Base-by-base conservation (phyloP, 345 rosid genomes). In the Carallia brachiata region DNA sequence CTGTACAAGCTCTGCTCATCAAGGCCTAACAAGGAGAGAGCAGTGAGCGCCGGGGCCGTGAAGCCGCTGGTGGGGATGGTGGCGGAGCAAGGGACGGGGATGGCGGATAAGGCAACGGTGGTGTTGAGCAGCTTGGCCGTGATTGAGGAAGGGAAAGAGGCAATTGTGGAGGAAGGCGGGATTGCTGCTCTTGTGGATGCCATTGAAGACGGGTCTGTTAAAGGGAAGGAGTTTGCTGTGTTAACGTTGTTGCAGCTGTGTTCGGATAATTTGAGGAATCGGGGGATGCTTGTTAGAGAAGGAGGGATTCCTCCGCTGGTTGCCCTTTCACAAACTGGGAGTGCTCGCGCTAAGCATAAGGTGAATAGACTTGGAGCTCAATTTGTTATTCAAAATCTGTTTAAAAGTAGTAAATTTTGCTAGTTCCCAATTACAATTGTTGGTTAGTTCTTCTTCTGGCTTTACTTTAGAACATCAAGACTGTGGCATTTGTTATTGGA, bases 271-370 rank as follows among this genome's bases (percentile, higher is more conserved):
- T 87, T 89, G 30, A 85, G 86, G 76, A 92, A 89, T 68, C 89
- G 97, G 27, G 91, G 96, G 5, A 76, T 95, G 84, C 92, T 95
- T 62, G 97, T 92, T 8, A 84, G 97, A 63, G 99, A 95, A 90
- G 99, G 99, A 6, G 99, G 94, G 31, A 95, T 96, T 75, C 97
- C 99, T 74, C 99, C 98, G 3, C 97, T 96, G 39, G 99, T 87
- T n/a, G 97, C 94, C 1, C 89, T 92, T 34, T 96, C 98, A 3
- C 99, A 90, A 82, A 88, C 84, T 6, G 92, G 93, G 32, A 83
- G 85, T 52, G 75, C 82, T 57, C 85, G 87, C 61, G 92, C 98
- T 27, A 93, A 89, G 83, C 89, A 89, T 61, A 93, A 88, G 98
- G 98, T 93, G 59, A 10, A 7, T 56, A 1, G 4, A 6, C 17